phyloP scores from a whole-genome alignment of 2,329 filamentous ascomycete species.

The Aspergillus ibericus region DNA sequence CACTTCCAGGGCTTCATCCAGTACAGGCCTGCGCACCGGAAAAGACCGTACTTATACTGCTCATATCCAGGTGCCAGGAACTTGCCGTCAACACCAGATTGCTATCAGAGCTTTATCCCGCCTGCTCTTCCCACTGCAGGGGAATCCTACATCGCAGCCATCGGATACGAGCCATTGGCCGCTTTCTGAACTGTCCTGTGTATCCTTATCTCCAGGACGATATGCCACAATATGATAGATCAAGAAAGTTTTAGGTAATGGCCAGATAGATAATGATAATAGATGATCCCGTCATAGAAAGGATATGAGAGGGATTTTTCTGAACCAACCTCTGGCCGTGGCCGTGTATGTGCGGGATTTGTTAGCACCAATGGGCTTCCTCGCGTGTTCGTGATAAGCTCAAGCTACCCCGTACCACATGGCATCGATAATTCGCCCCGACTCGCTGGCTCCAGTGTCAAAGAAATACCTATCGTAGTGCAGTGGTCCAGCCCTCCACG shows the following conservation, averaged over 20 bases:
- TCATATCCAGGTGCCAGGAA: background rate
- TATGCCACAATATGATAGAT: background rate
- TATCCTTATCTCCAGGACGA: background rate
- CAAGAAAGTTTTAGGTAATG: background rate
- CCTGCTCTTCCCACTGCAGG: background rate
- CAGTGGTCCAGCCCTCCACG: background rate
- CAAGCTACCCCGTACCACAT: background rate
- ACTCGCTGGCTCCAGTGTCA: background rate
- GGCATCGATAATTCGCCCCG: background rate
- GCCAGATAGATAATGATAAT: background rate
- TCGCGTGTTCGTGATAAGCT: background rate
- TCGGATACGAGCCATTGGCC: background rate
- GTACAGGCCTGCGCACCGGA: too few relatives aligned
- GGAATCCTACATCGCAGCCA: background rate
- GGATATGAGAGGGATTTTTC: background rate
- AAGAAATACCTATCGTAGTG: background rate
- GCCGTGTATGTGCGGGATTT: constrained; percentile 12
- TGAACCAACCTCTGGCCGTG: constrained; percentile 2
- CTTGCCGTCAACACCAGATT: background rate
- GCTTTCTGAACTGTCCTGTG: background rate
- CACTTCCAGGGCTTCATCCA: background rate
- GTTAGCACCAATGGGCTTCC: constrained; percentile 11
- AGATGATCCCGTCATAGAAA: background rate
- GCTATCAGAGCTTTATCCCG: background rate
- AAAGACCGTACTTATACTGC: background rate